These are phyloP conservation scores for Kazachstania viticola DNA, from an alignment of 805 yeast genomes.

Conservation along the genomic window DNA sequence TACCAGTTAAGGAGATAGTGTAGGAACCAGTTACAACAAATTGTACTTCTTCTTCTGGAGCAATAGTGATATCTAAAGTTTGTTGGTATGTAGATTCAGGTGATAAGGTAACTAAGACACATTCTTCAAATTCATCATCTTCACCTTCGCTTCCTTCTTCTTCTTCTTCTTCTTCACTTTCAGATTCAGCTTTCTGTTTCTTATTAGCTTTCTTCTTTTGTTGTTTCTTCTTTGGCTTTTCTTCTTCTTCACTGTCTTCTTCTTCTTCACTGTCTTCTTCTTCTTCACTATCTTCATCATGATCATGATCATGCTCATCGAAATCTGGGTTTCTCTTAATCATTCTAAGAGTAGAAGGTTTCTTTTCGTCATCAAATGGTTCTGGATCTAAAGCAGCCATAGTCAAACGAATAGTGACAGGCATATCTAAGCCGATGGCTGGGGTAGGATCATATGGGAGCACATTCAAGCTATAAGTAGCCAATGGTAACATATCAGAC, in stretches of 20 bases:
- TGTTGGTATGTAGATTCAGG: constrained; percentile 84
- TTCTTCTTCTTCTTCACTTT: constrained; percentile 39
- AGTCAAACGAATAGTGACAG: constrained; percentile 82
- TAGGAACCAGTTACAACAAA: constrained; percentile 95
- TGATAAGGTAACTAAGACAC: constrained; percentile 77
- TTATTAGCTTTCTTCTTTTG: constrained; percentile 15
- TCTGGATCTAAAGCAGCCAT: constrained; percentile 94
- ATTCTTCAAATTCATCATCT: constrained; percentile 74
- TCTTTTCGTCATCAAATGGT: constrained; percentile 60
- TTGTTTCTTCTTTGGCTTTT: constrained; percentile 43
- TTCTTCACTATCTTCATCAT: constrained; percentile 34
- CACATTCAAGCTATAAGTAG: constrained; percentile 76
- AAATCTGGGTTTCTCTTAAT: constrained; percentile 55
- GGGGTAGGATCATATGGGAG: constrained; percentile 81
- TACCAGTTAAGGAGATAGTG: constrained; percentile 86
- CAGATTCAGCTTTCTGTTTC: constrained; percentile 24
- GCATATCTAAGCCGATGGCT: constrained; percentile 76
- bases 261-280: constrained; percentile 34
- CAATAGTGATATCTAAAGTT: constrained; percentile 76
- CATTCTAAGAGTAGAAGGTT: constrained; percentile 83
- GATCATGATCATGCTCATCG: constrained; percentile 37
- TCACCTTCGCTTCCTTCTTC: constrained; percentile 49
- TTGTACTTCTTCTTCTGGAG: constrained; percentile 87
- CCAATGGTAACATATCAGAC: constrained; percentile 71
- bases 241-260: constrained; percentile 33